Base-by-base conservation (phyloP, 2,329 filamentous ascomycete species). In the Cladorrhinum sp. region DNA sequence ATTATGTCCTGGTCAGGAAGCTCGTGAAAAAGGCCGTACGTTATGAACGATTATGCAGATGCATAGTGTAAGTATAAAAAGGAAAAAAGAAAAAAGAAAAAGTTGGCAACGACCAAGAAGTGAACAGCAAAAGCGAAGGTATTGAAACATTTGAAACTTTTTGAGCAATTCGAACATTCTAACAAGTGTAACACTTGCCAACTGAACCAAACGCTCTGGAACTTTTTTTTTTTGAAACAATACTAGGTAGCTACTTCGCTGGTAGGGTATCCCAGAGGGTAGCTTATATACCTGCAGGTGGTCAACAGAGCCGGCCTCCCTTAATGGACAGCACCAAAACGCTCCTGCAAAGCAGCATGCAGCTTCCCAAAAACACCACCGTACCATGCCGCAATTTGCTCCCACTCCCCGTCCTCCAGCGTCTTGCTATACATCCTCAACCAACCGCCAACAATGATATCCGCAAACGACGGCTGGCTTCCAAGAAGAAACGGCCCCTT, bases 401-500 rank as follows among this genome's bases (percentile, higher is more conserved):
- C 70, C 33, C 73, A 77, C 2, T 73, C 62, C 0, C 72, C 72
- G 1, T 72, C 68, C 8, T 73, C 74, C 5, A 79, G 67, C 24
- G 73, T 67, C 1, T 69, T 67, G 56, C 72, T 57, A 49, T 69
- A 63, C 65, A 76, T 74, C 23, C 74, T 67, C 59, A 77, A 63
- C 60, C 72, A 71, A 7, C 63, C 68, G 3, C 65, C 67, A 48
- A 68, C 68, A 56, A 85, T 76, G 53, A 89, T 82, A 68, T 87
- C 86, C 2, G 80, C 81, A 69, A 83, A 88, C 28, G 76, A 77
- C 2, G 79, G 73, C 61, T 76, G 78, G 50, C 80, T 72, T 0
- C 88, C 88, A 57, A 82, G 56, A 60, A 90, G 82, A 69, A 84
- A 90, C 0, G 84, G 83, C 0, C 88, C 88, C 0, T 78, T 76